Base-by-base conservation (phyloP, 225 moss, liverwort and hornwort species). In the Polytrichum formosum region DNA sequence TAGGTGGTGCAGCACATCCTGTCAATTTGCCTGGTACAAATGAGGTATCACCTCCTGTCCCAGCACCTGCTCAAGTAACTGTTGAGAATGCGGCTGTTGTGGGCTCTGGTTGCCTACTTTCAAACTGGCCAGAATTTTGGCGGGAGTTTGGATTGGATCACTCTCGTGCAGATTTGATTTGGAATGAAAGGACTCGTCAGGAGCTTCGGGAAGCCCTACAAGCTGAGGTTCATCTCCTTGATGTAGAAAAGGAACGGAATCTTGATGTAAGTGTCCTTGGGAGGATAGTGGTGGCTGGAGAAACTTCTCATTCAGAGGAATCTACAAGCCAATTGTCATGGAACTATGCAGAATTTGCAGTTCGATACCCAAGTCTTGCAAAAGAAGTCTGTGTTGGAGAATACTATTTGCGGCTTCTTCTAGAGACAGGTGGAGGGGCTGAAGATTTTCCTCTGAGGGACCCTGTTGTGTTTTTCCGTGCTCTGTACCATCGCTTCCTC, bases 51-150 rank as follows among this genome's bases (percentile, higher is more conserved):
- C 37, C 78, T 46, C 76, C 85, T 63, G 78, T 80, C 55, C 94
- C 94, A 26, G 92, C 92, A 75, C 94, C 94, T 66, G 94, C 94
- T 37, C 92, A 92, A 73, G 81, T 95, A 30, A 80, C 82, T 37
- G 80, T 75, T 19, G 94, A 95, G 30, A 87, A 73, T 74, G 77
- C 71, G n/a, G 55, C 87, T 65, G 82, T 89, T 69, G 46, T 46
- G 46, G 83, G 84, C 66, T 87, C 88, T 65, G 92, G 92, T n/a
- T 82, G 90, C 64, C 79, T 87, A 67, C 76, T 87, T 46, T 89
- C 89, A 76, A 95, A 95, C 67, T 95, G 94, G 94, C 85, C 92
- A 69, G 92, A 95, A 74, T 95, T 95, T 71, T 95, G 94, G 94
- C 88, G 87, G 67, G 89, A 92, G 68, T 95, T 91, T 71, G 84